A percentile compares a stretch with the other conserved stretches of the same genome.
phyloP scores from a whole-genome alignment of 2,329 filamentous ascomycete species.

The Macrophomina phaseolina region DNA sequence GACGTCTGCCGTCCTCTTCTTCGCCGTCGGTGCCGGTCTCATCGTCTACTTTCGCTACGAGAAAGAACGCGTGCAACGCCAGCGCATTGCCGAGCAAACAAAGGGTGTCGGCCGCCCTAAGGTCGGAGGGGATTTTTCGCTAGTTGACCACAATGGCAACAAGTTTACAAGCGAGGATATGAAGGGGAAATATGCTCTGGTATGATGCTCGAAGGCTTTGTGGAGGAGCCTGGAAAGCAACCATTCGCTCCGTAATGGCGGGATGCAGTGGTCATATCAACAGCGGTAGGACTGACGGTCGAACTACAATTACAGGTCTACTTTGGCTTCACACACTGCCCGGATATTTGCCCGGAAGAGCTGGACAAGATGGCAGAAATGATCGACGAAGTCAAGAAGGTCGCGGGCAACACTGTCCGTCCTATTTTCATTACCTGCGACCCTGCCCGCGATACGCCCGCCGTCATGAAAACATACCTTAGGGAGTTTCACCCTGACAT shows the following conservation, averaged over 20 bases:
- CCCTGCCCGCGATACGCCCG: constrained; percentile 85
- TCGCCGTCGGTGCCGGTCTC: constrained; percentile 76
- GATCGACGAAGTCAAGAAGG: constrained; percentile 70
- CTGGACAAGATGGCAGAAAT: constrained; percentile 99
- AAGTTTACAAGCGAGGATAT: constrained; percentile 79
- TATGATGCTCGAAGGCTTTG: constrained; percentile 49
- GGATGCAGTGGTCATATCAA: background rate
- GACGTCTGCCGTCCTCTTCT: constrained; percentile 86
- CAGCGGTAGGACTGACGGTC: background rate
- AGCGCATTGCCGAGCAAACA: constrained; percentile 85
- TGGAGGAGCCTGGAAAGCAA: background rate
- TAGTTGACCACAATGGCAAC: constrained; percentile 82
- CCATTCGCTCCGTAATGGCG: no score
- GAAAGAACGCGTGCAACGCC: constrained; percentile 87
- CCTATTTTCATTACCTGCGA: constrained; percentile 97
- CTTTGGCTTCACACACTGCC: constrained; percentile 98
- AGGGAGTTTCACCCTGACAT: constrained; percentile 88
- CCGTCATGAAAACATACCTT: constrained; percentile 83
- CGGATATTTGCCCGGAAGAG: constrained; percentile 98
- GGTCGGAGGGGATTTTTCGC: constrained; percentile 84
- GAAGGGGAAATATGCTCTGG: constrained; percentile 83
- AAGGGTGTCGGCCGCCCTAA: constrained; percentile 94
- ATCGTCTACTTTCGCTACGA: constrained; percentile 93
- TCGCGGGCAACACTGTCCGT: constrained; percentile 61
- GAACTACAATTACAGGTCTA: constrained; percentile 71